phyloP scores from a whole-genome alignment of 352 stramenopile species.

The Peronospora farinosa region DNA sequence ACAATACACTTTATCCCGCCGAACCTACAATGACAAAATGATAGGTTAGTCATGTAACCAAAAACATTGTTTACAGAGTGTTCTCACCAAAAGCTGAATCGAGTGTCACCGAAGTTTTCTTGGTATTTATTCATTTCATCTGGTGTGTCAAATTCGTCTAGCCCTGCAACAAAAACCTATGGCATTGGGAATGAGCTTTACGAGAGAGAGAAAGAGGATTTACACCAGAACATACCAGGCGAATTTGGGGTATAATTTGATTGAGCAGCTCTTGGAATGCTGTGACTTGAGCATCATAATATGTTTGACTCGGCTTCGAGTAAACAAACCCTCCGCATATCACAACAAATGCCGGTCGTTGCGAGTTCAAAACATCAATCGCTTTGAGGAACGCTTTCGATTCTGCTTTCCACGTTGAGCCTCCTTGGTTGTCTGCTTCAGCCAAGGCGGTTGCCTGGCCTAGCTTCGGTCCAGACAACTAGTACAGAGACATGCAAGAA shows the following conservation, averaged over 20 bases:
- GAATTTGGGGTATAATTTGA: conserved; percentile 46
- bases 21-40: conserved; percentile 35
- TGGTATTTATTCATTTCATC: conserved; percentile 32
- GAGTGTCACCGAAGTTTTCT: conserved; percentile 51
- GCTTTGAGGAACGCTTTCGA: conserved; percentile 35
- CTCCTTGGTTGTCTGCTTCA: conserved; percentile 36
- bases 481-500: conserved; percentile 2
- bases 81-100: conserved; percentile 76
- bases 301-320: conserved; percentile 30
- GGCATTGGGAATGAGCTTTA: conserved; percentile 1
- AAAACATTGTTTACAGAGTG: background rate
- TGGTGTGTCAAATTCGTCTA: conserved; percentile 14
- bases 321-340: conserved; percentile 63
- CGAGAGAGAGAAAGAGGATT: background rate
- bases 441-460: conserved; percentile 24
- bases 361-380: conserved; percentile 43
- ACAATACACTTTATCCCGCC: conserved; percentile 79
- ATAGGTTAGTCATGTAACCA: conserved; percentile 1
- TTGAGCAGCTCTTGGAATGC: conserved; percentile 60
- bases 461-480: conserved; percentile 54
- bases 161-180: conserved; percentile 52
- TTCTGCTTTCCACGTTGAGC: conserved; percentile 45
- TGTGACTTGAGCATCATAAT: conserved; percentile 38
- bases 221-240: conserved; percentile 36
- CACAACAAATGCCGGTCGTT: conserved; percentile 53